Evolutionary conservation across 192 early-diverging fungal genomes (phyloP), one percentile per base, ranked within the genome.

Genomic region (Diversispora eburnea): DNA sequence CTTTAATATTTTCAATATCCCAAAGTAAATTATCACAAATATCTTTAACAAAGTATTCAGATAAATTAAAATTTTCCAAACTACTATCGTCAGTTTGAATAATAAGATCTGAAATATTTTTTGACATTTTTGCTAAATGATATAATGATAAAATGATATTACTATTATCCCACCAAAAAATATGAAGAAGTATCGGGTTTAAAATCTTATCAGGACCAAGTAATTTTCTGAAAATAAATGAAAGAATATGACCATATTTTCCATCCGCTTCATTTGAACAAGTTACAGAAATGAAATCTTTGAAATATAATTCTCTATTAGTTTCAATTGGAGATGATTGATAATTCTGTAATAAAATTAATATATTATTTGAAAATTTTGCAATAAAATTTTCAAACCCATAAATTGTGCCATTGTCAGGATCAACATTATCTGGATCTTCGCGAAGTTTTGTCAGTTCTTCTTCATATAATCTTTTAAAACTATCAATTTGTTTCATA

Each of bases 401-500:
- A 17, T 58, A 25, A 70, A 51, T 19, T 70, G 17, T 22, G 2
- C 62, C 19, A 66, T 70, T 68, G 12, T 72, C 46, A 1, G 2
- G 25, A 47, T 70, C 59, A 4, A 54, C 13, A 8, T 70, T 43
- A 1, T 75, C 74, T 7, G 72, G 39, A 8, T 75, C n/a, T 48
- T 43, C 62, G 62, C 15, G 46, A 20, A 63, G 19, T 47, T 13
- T 54, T 19, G 45, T 33, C 17, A 73, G 22, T 73, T 58, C 54
- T 22, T 39, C 54, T 22, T 43, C 43, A 47, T n/a, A 73, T 17
- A 61, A 20, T 54, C 15, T 73, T 61, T 49, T 47, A 39, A 57
- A 75, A 25, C 51, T n/a, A 66, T 75, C 45, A 41, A 75, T 75
- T 54, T 75, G 65, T n/a, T 70, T 47, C 42, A 68, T 68, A 52